Percentiles rank a stretch among this genome's conserved stretches.
Evolutionary conservation across 345 rosid species (phyloP).

Genomic region (Erysimum cheiranthoides): DNA sequence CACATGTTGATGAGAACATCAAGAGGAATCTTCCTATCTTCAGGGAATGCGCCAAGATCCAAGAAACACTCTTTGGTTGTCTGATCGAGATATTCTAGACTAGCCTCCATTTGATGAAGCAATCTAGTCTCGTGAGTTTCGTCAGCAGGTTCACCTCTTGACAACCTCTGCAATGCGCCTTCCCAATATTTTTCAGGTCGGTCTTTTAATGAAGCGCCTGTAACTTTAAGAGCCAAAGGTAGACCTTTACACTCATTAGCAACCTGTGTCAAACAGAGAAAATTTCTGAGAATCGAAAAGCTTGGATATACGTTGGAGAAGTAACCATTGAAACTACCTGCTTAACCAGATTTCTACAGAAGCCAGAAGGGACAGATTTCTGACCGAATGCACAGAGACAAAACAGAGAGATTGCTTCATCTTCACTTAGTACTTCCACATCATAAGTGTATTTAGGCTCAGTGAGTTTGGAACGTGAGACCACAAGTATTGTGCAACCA

Average conservation of each 20-base stretch:
- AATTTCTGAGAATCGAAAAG: too few relatives aligned
- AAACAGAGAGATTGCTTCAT: conserved; percentile 72
- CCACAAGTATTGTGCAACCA: conserved; percentile 75
- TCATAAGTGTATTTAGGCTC: conserved; percentile 51
- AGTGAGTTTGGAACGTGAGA: conserved; percentile 71
- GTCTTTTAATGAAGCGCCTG: conserved; percentile 76
- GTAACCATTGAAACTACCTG: too few relatives aligned
- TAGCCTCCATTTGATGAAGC: conserved; percentile 75
- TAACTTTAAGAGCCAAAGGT: conserved; percentile 95
- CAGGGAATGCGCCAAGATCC: conserved; percentile 96
- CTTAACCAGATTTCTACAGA: conserved; percentile 38
- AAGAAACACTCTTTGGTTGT: conserved; percentile 76
- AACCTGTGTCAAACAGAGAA: conserved; percentile 49
- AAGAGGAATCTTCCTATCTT: conserved; percentile 90
- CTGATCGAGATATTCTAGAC: conserved; percentile 55
- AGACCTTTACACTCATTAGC: conserved; percentile 87
- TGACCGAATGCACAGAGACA: conserved; percentile 78
- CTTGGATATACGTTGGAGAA: too few relatives aligned
- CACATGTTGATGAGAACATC: conserved; percentile 88
- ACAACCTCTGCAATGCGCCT: conserved; percentile 65
- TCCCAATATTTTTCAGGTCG: conserved; percentile 72
- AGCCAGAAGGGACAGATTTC: conserved; percentile 61
- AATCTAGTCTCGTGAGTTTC: conserved; percentile 76
- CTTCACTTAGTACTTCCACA: conserved; percentile 67
- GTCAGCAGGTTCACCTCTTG: conserved; percentile 72